Evolutionary conservation across 768 basidiomycete genomes (phyloP).

Genomic region (Postia placenta): DNA sequence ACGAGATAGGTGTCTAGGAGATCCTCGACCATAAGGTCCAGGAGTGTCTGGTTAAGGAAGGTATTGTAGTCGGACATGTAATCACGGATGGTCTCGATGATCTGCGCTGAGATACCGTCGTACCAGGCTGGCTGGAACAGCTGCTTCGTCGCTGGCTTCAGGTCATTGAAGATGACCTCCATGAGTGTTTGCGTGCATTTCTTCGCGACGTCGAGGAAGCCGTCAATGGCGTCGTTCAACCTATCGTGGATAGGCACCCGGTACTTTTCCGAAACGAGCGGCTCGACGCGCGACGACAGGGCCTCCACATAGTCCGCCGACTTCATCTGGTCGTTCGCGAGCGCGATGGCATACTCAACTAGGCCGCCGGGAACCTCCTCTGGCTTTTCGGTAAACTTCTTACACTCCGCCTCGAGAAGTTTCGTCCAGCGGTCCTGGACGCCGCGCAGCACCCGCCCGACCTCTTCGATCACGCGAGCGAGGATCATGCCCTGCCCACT

Average conservation of each 20-base stretch:
- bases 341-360: conserved; percentile 92
- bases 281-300: conserved; percentile 78
- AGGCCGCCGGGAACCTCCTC: conserved; percentile 85
- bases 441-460: conserved; percentile 81
- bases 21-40: conserved; percentile 90
- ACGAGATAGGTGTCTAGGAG: conserved; percentile 88
- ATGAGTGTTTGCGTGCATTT: conserved; percentile 94
- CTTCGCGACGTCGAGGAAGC: conserved; percentile 97
- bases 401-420: conserved; percentile 77
- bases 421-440: conserved; percentile 87
- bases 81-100: conserved; percentile 93
- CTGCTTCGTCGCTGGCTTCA: conserved; percentile 79
- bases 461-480: conserved; percentile 83
- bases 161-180: conserved; percentile 90
- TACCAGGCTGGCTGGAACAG: conserved; percentile 89
- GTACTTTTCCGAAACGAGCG: conserved; percentile 92
- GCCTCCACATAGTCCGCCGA: conserved; percentile 91
- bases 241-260: conserved; percentile 73
- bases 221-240: conserved; percentile 95
- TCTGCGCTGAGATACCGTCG: conserved; percentile 79
- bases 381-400: conserved; percentile 81
- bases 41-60: conserved; percentile 84
- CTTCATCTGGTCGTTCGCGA: conserved; percentile 97
- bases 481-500: conserved; percentile 94
- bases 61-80: conserved; percentile 94